Conservation (phyloP, 768 basidiomycete genomes). For the Leccinum truebloodii region DNA sequence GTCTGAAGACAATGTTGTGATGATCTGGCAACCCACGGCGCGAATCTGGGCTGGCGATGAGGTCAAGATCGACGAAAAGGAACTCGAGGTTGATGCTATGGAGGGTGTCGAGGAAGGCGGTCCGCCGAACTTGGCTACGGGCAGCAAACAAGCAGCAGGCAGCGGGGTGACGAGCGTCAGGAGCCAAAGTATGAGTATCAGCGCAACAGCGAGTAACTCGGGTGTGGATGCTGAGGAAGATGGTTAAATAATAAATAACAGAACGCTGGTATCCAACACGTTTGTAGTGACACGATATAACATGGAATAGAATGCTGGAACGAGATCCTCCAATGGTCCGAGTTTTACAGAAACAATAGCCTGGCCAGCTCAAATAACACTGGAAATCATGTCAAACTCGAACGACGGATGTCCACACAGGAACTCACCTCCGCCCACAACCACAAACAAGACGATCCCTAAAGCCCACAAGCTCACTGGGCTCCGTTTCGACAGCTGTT, state of each 20-base stretch:
- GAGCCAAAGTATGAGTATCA: constrained; percentile 64
- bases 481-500: constrained; percentile 67
- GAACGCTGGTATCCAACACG: constrained; percentile 12
- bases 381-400: constrained; percentile 29
- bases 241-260: constrained; percentile 18
- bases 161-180: constrained; percentile 44
- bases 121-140: constrained; percentile 17
- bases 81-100: constrained; percentile 81
- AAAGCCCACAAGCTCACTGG: constrained; percentile 77
- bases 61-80: constrained; percentile 80
- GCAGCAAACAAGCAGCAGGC: constrained; percentile 19
- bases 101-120: constrained; percentile 59
- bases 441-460: constrained; percentile 72
- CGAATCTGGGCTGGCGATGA: constrained; percentile 92
- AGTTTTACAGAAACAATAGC: constrained; percentile 60
- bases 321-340: constrained; percentile 1
- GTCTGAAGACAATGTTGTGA: constrained; percentile 96
- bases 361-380: constrained; percentile 74
- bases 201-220: constrained; percentile 48
- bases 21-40: constrained; percentile 97
- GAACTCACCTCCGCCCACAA: constrained; percentile 77
- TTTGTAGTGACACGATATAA: constrained; percentile 7
- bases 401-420: not conserved
- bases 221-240: constrained; percentile 48
- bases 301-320: constrained; percentile 1